Conservation (phyloP, 2,329 filamentous ascomycete genomes). For the Polychaeton citri region DNA sequence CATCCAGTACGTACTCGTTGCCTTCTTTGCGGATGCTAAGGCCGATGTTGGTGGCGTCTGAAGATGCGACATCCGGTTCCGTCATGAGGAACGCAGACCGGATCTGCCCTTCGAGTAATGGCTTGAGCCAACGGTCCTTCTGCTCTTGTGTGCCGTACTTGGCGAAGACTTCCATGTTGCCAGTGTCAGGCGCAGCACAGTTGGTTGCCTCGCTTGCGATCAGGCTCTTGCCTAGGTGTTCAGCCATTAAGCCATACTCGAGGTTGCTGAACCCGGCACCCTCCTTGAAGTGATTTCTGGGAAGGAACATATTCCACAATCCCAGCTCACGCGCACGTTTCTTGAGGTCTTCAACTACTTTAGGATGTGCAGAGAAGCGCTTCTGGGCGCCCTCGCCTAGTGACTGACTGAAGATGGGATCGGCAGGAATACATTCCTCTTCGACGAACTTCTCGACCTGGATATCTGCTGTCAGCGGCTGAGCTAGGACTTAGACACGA, state of each 20-base stretch:
- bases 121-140: conserved; percentile 37
- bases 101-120: conserved; percentile 35
- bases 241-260: conserved; percentile 96
- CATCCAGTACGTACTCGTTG: conserved; percentile 82
- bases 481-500: not conserved
- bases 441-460: conserved; percentile 91
- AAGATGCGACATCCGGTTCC: conserved; percentile 36
- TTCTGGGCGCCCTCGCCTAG: conserved; percentile 55
- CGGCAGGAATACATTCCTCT: conserved; percentile 69
- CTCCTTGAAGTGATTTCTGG: conserved; percentile 88
- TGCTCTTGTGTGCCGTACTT: conserved; percentile 39
- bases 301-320: conserved; percentile 97
- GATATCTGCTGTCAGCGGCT: too few species aligned
- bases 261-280: conserved; percentile 89
- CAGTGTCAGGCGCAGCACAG: conserved; percentile 34
- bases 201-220: conserved; percentile 85
- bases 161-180: conserved; percentile 40
- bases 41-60: conserved; percentile 36
- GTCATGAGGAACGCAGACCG: conserved; percentile 35
- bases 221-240: conserved; percentile 78
- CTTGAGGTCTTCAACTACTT: conserved; percentile 82
- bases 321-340: conserved; percentile 67
- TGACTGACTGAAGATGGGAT: conserved; percentile 67
- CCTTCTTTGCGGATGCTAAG: conserved; percentile 72
- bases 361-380: conserved; percentile 69